Percentiles rank a stretch among this genome's conserved stretches.
phyloP scores from a whole-genome alignment of 2,329 filamentous ascomycete genomes.

The Talaromyces atroroseus region DNA sequence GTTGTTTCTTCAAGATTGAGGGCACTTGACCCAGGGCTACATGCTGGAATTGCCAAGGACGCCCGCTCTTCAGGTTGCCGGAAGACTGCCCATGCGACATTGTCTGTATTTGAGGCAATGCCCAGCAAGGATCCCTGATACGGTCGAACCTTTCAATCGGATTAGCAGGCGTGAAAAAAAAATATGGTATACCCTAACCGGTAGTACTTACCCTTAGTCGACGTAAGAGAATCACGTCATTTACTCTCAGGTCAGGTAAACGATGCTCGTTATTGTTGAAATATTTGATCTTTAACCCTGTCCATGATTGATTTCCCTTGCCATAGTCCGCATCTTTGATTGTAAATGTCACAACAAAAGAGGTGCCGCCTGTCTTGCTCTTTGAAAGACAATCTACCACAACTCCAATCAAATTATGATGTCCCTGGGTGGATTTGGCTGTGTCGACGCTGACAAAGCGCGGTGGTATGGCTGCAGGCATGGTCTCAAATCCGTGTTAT shows the following conservation, averaged over 20 bases:
- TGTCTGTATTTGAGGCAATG: constrained; percentile 23
- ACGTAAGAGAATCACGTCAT: constrained; percentile 62
- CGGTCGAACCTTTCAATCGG: constrained; percentile 16
- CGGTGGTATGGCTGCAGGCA: constrained; percentile 29
- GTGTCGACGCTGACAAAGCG: constrained; percentile 45
- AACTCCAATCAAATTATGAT: constrained; percentile 62
- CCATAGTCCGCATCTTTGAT: constrained; percentile 54
- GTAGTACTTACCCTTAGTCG: constrained; percentile 47
- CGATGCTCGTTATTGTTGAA: constrained; percentile 49
- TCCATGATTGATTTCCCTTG: constrained; percentile 30
- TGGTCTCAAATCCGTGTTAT: neutral
- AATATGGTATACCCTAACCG: neutral
- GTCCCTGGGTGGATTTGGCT: constrained; percentile 34
- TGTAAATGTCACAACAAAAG: constrained; percentile 58
- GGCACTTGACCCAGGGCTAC: constrained; percentile 24
- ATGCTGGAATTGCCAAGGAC: constrained; percentile 19
- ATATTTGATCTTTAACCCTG: constrained; percentile 50
- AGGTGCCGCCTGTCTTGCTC: constrained; percentile 46
- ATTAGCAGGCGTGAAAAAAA: neutral
- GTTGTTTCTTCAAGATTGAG: constrained; percentile 25
- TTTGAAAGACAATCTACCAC: constrained; percentile 60
- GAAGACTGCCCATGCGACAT: constrained; percentile 32
- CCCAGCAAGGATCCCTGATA: constrained; percentile 21
- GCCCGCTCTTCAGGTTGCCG: constrained; percentile 21
- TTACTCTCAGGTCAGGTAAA: constrained; percentile 43